Conservation (phyloP, 2,329 filamentous ascomycete species). For the Microthyrium microscopicum region DNA sequence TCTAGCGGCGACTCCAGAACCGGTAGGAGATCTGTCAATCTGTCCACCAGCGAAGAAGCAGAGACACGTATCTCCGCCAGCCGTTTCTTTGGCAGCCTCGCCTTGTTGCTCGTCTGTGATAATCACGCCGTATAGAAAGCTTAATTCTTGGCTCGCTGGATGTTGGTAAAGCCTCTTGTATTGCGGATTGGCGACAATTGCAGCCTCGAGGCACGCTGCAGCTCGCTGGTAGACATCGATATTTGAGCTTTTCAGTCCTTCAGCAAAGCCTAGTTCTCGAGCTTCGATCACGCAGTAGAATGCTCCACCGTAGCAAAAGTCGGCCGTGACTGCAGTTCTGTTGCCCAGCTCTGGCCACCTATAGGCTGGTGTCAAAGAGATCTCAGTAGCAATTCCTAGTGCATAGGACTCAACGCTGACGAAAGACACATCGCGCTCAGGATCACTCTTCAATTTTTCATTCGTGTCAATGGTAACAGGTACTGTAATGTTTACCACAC, state of each 20-base stretch:
- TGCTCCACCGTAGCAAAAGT: conserved; percentile 28
- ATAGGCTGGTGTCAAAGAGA: conserved; percentile 16
- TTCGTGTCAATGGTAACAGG: conserved; percentile 16
- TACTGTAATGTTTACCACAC: conserved; percentile 25
- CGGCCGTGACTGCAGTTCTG: conserved; percentile 14
- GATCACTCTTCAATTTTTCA: conserved; percentile 19
- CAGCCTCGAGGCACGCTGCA: conserved; percentile 21
- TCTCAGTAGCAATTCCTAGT: conserved; percentile 15
- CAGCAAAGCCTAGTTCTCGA: conserved; percentile 23
- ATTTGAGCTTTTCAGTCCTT: conserved; percentile 16
- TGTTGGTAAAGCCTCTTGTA: conserved; percentile 14
- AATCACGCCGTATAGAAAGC: conserved; percentile 26
- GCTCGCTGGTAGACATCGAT: conserved; percentile 18
- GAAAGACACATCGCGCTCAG: conserved; percentile 23
- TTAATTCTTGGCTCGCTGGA: conserved; percentile 18
- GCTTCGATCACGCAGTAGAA: conserved; percentile 26
- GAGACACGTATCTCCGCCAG: conserved; percentile 1
- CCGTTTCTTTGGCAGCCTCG: not conserved
- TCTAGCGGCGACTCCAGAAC: conserved; percentile 16
- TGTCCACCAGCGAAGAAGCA: conserved; percentile 31
- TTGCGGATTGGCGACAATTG: conserved; percentile 11
- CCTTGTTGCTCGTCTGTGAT: conserved; percentile 15
- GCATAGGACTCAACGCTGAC: conserved; percentile 27
- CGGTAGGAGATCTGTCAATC: conserved; percentile 28
- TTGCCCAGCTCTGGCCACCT: conserved; percentile 24